These are phyloP conservation scores for Yamadazyma atmosphaerica DNA, from an alignment of 1,139 yeast species.

Conservation along the genomic window DNA sequence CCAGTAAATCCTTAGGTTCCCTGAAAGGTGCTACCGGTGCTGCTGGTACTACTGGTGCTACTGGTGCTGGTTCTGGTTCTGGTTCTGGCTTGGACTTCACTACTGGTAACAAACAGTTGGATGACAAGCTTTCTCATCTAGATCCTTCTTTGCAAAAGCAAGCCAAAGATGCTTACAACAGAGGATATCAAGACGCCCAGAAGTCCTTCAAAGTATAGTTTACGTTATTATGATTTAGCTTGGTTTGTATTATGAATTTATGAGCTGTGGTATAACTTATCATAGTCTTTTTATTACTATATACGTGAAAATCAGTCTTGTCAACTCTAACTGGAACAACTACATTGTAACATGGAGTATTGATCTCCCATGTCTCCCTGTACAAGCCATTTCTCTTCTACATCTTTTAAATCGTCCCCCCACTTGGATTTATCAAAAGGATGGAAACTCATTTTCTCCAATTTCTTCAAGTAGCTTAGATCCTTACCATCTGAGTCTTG, in stretches of 20 bases:
- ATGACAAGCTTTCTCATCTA: constrained; percentile 32
- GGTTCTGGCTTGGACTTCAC: constrained; percentile 20
- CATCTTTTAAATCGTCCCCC: constrained; percentile 62
- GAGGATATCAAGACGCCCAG: constrained; percentile 39
- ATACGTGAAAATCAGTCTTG: too few species aligned
- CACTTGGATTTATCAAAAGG: constrained; percentile 62
- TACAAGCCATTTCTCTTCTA: constrained; percentile 55
- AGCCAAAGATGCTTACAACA: constrained; percentile 40
- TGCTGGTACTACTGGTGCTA: constrained; percentile 7
- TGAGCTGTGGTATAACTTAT: too few species aligned
- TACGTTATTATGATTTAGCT: too few species aligned
- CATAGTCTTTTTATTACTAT: too few species aligned
- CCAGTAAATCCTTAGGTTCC: too few species aligned
- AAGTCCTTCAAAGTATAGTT: constrained; percentile 23
- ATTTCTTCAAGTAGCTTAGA: constrained; percentile 46
- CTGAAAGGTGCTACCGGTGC: constrained; percentile 3
- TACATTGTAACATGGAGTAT: constrained; percentile 60
- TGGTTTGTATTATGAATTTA: too few species aligned
- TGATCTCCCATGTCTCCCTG: constrained; percentile 47
- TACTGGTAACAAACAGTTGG: constrained; percentile 37
- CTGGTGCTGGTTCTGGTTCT: constrained; percentile 10
- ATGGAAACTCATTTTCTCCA: constrained; percentile 60
- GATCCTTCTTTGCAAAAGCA: constrained; percentile 35
- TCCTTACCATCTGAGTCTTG: constrained; percentile 38
- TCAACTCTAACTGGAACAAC: constrained; percentile 63